Percentiles rank a stretch among this genome's conserved stretches.
phyloP scores from a whole-genome alignment of 352 stramenopile genomes.

The Pythium dissotocum region DNA sequence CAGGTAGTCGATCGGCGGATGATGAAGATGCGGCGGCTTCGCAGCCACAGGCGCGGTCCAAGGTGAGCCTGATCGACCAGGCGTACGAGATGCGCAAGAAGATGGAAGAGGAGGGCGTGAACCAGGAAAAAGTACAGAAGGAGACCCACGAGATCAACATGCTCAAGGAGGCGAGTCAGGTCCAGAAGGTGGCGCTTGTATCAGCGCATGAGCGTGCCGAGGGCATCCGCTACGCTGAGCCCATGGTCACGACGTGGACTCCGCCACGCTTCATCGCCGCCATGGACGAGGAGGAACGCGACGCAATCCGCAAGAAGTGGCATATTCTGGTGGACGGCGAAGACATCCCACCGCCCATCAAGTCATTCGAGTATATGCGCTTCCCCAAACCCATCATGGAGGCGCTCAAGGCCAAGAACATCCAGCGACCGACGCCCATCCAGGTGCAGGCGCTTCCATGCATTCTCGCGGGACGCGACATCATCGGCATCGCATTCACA shows the following conservation, averaged over 20 bases:
- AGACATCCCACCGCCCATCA: slow-evolving; percentile 95
- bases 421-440: slow-evolving; percentile 96
- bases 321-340: slow-evolving; percentile 97
- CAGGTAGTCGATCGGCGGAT: not conserved
- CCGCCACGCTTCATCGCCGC: slow-evolving; percentile 84
- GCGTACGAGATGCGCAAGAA: slow-evolving; percentile 83
- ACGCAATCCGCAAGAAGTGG: slow-evolving; percentile 96
- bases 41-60: slow-evolving; percentile 43
- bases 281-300: slow-evolving; percentile 87
- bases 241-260: slow-evolving; percentile 92
- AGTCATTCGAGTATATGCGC: slow-evolving; percentile 97
- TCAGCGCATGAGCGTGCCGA: slow-evolving; percentile 91
- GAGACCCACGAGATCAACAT: slow-evolving; percentile 91
- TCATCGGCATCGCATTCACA: slow-evolving; percentile 99
- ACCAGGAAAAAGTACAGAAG: slow-evolving; percentile 79
- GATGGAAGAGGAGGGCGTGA: slow-evolving; percentile 73
- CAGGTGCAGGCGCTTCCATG: slow-evolving; percentile 98
- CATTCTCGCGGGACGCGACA: slow-evolving; percentile 95
- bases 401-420: slow-evolving; percentile 94
- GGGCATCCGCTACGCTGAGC: slow-evolving; percentile 90
- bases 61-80: slow-evolving; percentile 78
- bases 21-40: slow-evolving; percentile 14
- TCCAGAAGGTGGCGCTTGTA: slow-evolving; percentile 96
- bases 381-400: slow-evolving; percentile 94
- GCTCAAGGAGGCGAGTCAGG: slow-evolving; percentile 94